These are phyloP conservation scores for Boechera divaricarpa DNA, from an alignment of 345 rosid species.

Conservation along the genomic window DNA sequence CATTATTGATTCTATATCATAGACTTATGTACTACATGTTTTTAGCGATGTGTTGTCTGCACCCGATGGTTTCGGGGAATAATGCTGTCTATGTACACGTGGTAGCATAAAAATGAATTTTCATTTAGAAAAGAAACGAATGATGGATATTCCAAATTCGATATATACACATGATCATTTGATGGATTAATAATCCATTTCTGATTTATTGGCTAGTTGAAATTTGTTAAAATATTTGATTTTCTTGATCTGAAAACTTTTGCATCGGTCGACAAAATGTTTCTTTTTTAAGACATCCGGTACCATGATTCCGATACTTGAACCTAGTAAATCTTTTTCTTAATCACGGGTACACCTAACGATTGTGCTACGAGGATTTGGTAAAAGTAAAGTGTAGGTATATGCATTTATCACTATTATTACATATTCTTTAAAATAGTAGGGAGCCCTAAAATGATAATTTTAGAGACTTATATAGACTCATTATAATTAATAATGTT, in stretches of 20 bases:
- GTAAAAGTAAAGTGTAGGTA: background rate
- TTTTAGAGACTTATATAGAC: background rate
- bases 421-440: too few relatives aligned
- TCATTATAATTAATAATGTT: background rate
- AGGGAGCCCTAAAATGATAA: background rate
- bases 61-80: constrained; percentile 21
- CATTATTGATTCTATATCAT: constrained; percentile 22
- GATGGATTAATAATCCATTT: too few relatives aligned
- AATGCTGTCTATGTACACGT: constrained; percentile 33
- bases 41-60: constrained; percentile 40
- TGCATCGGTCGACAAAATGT: too few relatives aligned
- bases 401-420: background rate
- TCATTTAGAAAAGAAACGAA: background rate
- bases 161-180: background rate
- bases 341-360: background rate
- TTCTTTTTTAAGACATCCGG: too few relatives aligned
- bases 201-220: constrained; percentile 2
- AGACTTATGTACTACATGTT: constrained; percentile 29
- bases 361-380: background rate
- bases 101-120: background rate
- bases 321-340: background rate
- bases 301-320: background rate
- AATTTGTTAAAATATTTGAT: background rate
- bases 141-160: background rate
- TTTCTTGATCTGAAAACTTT: background rate